Evolutionary conservation across 176 grass and related monocot genomes (phyloP), one percentile per base, ranked within the genome.

Genomic region (Poa annua): DNA sequence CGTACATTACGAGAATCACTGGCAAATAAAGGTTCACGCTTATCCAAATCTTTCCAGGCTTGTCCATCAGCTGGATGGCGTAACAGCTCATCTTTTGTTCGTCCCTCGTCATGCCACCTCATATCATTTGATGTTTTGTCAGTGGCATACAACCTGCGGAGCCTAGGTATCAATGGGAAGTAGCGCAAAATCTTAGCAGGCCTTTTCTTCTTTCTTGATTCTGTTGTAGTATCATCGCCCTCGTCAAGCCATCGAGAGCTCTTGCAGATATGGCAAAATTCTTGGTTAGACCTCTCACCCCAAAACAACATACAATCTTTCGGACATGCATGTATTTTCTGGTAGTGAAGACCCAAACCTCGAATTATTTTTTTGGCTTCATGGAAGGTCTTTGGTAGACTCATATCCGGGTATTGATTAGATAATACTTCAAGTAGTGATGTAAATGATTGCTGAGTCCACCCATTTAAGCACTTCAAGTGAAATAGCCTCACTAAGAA

Each of bases 321-420:
- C 1, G 36, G 73, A 44, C 79, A 90, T 13, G 79, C 73, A 90
- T 86, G 72, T 11, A 90, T 86, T 61, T 90, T 86, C 4, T 6
- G 3, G 60, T 83, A 83, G 15, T 36, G 53, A 62, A 83, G 81
- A 2, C 69, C 69, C 33, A 74, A 50, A 22, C 11, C 4, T 2
- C 16, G 19, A 62, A 82, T 90, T 17, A 83, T 33, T 74, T 86
- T 90, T 22, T 83, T 86, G 1, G 59, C 77, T 47, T 78, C 42
- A 50, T 86, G 70, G 25, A 35, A 81, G 5, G 34, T 80, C 7
- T 71, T 84, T 16, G 76, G 76, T 12, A 89, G 56, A 7, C 45
- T 63, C 36, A 52, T 59, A 39, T 77, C 47, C 0, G 45, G 80
- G 26, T 84, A 26, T 3, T 47, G 29, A 52, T 25, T 33, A 39